Conservation (phyloP, 2,329 filamentous ascomycete species). For the Diaporthe helianthi region DNA sequence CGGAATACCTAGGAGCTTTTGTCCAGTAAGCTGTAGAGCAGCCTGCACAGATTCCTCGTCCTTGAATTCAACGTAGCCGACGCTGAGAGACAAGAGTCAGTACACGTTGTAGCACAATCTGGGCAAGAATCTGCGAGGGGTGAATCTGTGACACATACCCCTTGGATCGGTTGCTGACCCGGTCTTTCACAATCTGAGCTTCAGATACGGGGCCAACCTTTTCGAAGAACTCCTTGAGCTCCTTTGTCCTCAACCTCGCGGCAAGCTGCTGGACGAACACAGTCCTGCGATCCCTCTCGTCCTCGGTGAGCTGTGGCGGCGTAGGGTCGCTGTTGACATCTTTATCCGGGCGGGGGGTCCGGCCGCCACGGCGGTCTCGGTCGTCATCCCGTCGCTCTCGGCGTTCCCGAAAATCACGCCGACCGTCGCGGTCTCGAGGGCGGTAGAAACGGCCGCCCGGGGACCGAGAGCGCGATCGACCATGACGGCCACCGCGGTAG, state of each 20-base stretch:
- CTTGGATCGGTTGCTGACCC: constrained; percentile 95
- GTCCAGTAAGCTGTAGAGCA: constrained; percentile 97
- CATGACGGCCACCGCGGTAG: constrained; percentile 69
- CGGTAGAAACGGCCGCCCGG: constrained; percentile 65
- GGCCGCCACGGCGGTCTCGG: constrained; percentile 57
- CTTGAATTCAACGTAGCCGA: constrained; percentile 99
- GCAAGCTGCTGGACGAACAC: constrained; percentile 99
- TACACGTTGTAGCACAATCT: neutral
- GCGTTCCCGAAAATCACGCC: constrained; percentile 54
- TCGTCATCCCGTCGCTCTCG: constrained; percentile 49
- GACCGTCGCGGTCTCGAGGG: constrained; percentile 55
- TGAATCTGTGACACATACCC: constrained; percentile 67
- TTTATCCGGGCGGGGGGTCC: constrained; percentile 54
- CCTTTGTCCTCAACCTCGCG: constrained; percentile 87
- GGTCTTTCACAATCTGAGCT: constrained; percentile 97
- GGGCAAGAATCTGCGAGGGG: neutral
- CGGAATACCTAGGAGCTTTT: constrained; percentile 97
- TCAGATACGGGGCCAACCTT: constrained; percentile 94
- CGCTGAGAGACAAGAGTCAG: constrained; percentile 60
- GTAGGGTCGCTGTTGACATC: constrained; percentile 61
- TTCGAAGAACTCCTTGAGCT: constrained; percentile 94
- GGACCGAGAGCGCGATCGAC: constrained; percentile 75
- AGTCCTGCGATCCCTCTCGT: constrained; percentile 94
- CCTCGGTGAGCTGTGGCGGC: constrained; percentile 78
- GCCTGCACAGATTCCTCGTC: constrained; percentile 91